Evolutionary conservation across 257 asterid species (phyloP).

Genomic region (Fraxinus excelsior): DNA sequence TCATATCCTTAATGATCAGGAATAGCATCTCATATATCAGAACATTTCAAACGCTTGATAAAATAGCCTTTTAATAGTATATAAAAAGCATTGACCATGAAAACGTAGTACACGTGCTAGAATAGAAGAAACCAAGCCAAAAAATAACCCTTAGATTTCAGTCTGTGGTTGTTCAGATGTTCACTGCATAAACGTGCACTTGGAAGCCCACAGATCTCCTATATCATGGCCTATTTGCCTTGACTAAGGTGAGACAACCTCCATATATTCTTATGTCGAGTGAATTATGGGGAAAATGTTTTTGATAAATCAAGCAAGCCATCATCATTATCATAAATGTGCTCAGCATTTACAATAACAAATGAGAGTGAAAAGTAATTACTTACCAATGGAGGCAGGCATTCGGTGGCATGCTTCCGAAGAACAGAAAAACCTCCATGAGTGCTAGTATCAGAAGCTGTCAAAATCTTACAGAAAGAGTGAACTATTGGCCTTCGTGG

Average conservation of each 20-base stretch:
- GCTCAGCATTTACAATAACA: not conserved
- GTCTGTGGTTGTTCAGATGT: no score
- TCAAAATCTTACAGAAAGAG: slow-evolving; percentile 75
- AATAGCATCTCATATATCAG: slow-evolving; percentile 16
- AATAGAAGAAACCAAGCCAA: not conserved
- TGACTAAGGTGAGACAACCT: not conserved
- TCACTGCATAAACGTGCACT: not conserved
- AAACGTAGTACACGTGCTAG: no score
- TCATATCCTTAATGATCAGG: slow-evolving; percentile 40
- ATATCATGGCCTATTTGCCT: not conserved
- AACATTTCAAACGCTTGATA: not conserved
- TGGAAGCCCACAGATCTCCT: not conserved
- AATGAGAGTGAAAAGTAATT: not conserved
- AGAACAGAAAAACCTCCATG: slow-evolving; percentile 95
- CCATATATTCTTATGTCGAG: not conserved
- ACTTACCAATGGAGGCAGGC: slow-evolving; percentile 78
- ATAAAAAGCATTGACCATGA: not conserved
- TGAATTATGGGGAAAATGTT: not conserved
- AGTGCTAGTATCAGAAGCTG: slow-evolving; percentile 93
- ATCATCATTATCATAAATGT: not conserved
- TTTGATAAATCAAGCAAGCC: not conserved
- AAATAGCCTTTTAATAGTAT: not conserved
- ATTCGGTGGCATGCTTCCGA: slow-evolving; percentile 83
- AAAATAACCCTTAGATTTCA: not conserved
- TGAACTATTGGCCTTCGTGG: slow-evolving; percentile 52